Evolutionary conservation across 345 rosid genomes (phyloP).

Genomic region (Lagerstroemia speciosa): DNA sequence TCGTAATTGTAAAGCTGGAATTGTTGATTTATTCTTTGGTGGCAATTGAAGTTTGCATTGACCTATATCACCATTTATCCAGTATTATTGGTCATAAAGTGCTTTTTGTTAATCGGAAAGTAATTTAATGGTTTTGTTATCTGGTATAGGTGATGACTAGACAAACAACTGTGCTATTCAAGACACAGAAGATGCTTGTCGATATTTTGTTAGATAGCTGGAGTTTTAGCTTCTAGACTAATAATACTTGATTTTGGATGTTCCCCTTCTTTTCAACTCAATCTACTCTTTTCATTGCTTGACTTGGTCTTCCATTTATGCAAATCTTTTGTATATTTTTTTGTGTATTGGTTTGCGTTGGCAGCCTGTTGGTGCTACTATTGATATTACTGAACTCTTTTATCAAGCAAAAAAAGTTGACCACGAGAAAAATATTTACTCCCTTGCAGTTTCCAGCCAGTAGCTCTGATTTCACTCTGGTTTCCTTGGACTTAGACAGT

Average conservation of each 20-base stretch:
- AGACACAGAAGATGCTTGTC: background rate
- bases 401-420: background rate
- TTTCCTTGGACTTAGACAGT: slow-evolving; percentile 49
- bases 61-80: background rate
- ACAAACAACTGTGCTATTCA: background rate
- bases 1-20: background rate
- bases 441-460: slow-evolving; percentile 76
- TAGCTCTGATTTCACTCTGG: slow-evolving; percentile 41
- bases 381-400: background rate
- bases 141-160: background rate
- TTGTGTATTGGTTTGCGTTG: background rate
- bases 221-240: background rate
- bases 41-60: background rate
- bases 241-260: background rate
- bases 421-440: slow-evolving; percentile 8
- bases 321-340: background rate
- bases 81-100: background rate
- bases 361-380: background rate
- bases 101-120: background rate
- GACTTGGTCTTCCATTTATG: background rate
- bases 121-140: background rate
- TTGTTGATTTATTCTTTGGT: background rate
- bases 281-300: background rate
- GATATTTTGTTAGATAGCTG: background rate
- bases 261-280: background rate